phyloP scores from a whole-genome alignment of 2,329 filamentous ascomycete genomes.

The Elsinoe australis region DNA sequence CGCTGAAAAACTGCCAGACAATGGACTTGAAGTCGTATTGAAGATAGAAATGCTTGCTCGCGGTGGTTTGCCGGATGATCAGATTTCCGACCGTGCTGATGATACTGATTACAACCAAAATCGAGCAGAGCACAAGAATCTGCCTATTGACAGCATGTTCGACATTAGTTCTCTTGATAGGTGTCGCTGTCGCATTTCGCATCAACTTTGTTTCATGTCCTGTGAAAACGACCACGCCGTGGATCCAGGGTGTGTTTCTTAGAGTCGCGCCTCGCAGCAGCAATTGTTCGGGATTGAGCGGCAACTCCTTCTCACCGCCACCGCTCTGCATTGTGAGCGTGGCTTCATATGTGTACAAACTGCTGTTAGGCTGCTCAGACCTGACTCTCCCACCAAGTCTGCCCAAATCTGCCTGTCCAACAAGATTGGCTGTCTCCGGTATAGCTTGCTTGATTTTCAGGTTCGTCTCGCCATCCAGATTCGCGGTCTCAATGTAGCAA shows the following conservation, averaged over 20 bases:
- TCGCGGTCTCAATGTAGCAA: conserved; percentile 98
- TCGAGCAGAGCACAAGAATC: conserved; percentile 79
- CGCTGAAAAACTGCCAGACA: conserved; percentile 78
- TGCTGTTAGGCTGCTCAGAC: conserved; percentile 97
- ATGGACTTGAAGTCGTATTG: conserved; percentile 56
- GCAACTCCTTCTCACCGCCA: conserved; percentile 85
- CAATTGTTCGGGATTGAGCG: conserved; percentile 85
- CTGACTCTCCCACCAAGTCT: conserved; percentile 77
- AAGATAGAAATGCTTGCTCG: conserved; percentile 63
- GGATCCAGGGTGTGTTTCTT: conserved; percentile 93
- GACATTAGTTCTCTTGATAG: conserved; percentile 95
- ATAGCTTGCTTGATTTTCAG: conserved; percentile 97
- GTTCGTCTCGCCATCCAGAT: conserved; percentile 95
- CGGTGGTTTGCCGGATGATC: conserved; percentile 61
- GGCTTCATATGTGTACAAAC: conserved; percentile 95
- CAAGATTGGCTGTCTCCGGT: conserved; percentile 80
- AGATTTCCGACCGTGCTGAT: conserved; percentile 89
- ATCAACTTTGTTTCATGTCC: conserved; percentile 98
- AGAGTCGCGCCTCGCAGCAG: conserved; percentile 87
- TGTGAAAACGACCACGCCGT: conserved; percentile 92
- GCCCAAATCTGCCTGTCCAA: conserved; percentile 79
- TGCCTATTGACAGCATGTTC: conserved; percentile 90
- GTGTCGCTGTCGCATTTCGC: conserved; percentile 93
- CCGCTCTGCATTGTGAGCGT: conserved; percentile 85
- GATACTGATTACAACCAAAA: conserved; percentile 75